These are phyloP conservation scores for Balamuthia mandrillaris DNA, from an alignment of 208 protist species.

Conservation along the genomic window DNA sequence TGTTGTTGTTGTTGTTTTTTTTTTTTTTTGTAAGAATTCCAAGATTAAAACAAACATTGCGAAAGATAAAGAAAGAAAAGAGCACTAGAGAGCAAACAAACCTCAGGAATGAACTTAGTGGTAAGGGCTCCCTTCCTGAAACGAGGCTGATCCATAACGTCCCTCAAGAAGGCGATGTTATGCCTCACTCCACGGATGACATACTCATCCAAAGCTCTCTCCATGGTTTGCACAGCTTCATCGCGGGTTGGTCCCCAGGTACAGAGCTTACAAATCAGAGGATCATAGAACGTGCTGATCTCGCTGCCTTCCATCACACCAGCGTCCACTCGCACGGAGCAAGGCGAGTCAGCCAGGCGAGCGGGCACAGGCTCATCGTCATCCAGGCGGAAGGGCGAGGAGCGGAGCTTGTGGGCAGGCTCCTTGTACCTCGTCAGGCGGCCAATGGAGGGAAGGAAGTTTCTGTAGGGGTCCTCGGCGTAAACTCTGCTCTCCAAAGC, in stretches of 20 bases:
- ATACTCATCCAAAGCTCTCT: slow-evolving; percentile 74
- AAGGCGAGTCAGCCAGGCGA: slow-evolving; percentile 9
- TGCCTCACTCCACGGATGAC: slow-evolving; percentile 74
- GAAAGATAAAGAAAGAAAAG: neutral
- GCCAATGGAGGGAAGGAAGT: slow-evolving; percentile 76
- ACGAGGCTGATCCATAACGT: slow-evolving; percentile 67
- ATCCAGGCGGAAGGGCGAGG: too few relatives aligned
- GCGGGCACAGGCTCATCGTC: too few relatives aligned
- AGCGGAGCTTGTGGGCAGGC: slow-evolving; percentile 18
- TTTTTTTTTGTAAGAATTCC: neutral
- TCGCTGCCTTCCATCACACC: slow-evolving; percentile 76
- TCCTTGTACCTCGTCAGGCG: slow-evolving; percentile 64
- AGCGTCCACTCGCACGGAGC: slow-evolving; percentile 64
- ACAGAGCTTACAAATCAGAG: slow-evolving; percentile 83
- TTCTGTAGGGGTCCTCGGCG: slow-evolving; percentile 68
- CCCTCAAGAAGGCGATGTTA: slow-evolving; percentile 80
- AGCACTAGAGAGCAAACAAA: slow-evolving; percentile 69
- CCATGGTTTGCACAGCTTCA: slow-evolving; percentile 60
- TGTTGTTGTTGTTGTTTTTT: neutral
- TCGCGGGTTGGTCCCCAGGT: slow-evolving; percentile 38
- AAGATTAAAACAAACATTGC: neutral
- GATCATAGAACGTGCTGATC: slow-evolving; percentile 83
- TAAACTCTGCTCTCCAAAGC: slow-evolving; percentile 74
- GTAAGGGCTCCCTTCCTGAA: slow-evolving; percentile 72
- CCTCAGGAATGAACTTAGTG: slow-evolving; percentile 80